These are phyloP conservation scores for Hamamelis virginiana DNA, from an alignment of 164 flowering plant species.

Conservation along the genomic window DNA sequence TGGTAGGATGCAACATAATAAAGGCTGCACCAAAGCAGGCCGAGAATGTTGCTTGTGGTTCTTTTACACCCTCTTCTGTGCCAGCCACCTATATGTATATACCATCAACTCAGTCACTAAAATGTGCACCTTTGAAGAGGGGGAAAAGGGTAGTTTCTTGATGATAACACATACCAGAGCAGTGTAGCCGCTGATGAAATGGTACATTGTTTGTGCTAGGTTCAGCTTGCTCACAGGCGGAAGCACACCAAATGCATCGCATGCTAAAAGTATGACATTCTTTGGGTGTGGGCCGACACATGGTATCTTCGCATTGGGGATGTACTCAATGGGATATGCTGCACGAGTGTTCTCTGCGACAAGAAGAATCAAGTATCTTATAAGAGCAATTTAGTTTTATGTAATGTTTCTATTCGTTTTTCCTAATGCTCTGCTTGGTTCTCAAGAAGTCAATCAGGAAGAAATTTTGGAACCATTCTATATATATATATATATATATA, in stretches of 20 bases:
- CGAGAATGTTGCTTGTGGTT: slow-evolving; percentile 93
- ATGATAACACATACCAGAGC: slow-evolving; percentile 96
- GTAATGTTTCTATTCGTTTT: too few species aligned
- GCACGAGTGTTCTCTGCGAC: slow-evolving; percentile 93
- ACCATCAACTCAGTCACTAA: neutral
- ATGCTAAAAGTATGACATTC: slow-evolving; percentile 92
- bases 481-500: too few species aligned
- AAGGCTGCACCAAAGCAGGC: slow-evolving; percentile 99
- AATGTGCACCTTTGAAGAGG: too few species aligned
- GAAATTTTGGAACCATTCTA: too few species aligned
- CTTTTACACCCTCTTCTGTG: slow-evolving; percentile 93
- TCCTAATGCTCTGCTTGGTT: too few species aligned
- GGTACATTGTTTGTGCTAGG: slow-evolving; percentile 98
- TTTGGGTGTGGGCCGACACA: slow-evolving; percentile 97
- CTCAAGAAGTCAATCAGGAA: too few species aligned
- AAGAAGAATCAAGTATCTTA: neutral
- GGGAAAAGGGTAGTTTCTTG: too few species aligned
- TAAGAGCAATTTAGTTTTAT: neutral
- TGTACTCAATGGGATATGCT: slow-evolving; percentile 93
- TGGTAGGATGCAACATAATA: slow-evolving; percentile 97
- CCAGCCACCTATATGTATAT: slow-evolving; percentile 77
- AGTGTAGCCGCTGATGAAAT: slow-evolving; percentile 99
- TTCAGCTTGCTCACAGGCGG: slow-evolving; percentile 98
- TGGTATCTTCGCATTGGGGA: slow-evolving; percentile 94
- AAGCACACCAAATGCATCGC: slow-evolving; percentile 98